These are phyloP conservation scores for Plasmodium ovale DNA, from an alignment of 169 alveolate species.

Conservation along the genomic window DNA sequence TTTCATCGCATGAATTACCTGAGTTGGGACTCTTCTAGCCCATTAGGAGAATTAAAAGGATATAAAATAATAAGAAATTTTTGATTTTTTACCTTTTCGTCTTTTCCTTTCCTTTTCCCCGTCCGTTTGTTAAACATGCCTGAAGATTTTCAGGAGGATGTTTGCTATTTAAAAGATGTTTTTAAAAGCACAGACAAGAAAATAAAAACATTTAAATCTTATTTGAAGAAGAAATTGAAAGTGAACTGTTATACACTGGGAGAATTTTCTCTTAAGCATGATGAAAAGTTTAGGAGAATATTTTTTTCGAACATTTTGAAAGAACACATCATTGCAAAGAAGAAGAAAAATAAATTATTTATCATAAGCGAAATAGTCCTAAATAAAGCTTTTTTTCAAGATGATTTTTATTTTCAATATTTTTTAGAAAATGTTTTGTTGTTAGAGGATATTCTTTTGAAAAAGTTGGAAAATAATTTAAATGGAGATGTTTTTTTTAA, in stretches of 20 bases:
- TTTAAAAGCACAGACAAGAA: constrained; percentile 70
- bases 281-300: constrained; percentile 53
- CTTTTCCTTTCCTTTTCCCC: no score
- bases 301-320: constrained; percentile 28
- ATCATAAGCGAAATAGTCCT: constrained; percentile 47
- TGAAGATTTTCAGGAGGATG: not conserved
- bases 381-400: constrained; percentile 45
- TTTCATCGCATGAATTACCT: no score
- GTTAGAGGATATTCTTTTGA: constrained; percentile 49
- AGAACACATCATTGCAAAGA: constrained; percentile 43
- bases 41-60: no score
- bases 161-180: constrained; percentile 1
- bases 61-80: no score
- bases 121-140: constrained; percentile 27
- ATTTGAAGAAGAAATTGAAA: constrained; percentile 32
- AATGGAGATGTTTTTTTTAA: constrained; percentile 40
- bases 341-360: constrained; percentile 42
- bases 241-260: constrained; percentile 53
- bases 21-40: no score
- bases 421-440: constrained; percentile 71
- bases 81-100: no score
- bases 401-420: constrained; percentile 64
- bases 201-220: constrained; percentile 59
- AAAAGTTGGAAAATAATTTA: constrained; percentile 37
- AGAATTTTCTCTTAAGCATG: constrained; percentile 60